Base-by-base conservation (phyloP, 768 basidiomycete species). In the Hydnomerulius pinastri region DNA sequence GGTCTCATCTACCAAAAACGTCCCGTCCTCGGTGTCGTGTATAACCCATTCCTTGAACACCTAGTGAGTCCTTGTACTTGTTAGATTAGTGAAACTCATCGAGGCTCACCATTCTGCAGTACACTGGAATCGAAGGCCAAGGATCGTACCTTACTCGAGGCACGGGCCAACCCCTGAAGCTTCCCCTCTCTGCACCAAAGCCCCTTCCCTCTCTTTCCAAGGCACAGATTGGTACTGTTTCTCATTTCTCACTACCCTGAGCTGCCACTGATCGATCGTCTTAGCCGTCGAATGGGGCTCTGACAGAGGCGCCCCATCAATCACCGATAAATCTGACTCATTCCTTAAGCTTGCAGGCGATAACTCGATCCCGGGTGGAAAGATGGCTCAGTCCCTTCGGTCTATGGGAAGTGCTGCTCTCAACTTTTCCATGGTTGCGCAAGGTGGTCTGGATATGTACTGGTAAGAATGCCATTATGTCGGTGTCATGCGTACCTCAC, bases 21-120 rank as follows among this genome's bases (percentile, higher is more conserved):
- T 6, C 92, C 95, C 1, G 79, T 95, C 6, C 76, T 97, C 15
- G 95, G 95, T 1, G 93, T 98, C 33, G 86, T 98, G 53, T 96
- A 85, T 74, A 94, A 94, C 64, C 95, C 95, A 0, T 94, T 93
- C 78, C 78, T 94, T 46, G 81, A 92, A 55, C 83, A 94, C 45
- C 76, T 96, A 46, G 87, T 89, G 48, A 56, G 59, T 7, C 24
- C 21, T 21, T 4, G 28, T 28, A 37, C 25, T 15, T 5, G 21
- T 12, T 30, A 18, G 5, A 13, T 23, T 23, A 2, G 36, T 1
- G n/a, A 21, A 36, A 1, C 28, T 43, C 17, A 44, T 9, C 36
- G 33, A 48, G 8, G 12, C 36, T 17, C 15, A 10, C 43, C 25
- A 38, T 10, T 45, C 12, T 3, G 3, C 51, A 87, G 83, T 96